Base-by-base conservation (phyloP, 257 asterid species). In the Striga asiatica region DNA sequence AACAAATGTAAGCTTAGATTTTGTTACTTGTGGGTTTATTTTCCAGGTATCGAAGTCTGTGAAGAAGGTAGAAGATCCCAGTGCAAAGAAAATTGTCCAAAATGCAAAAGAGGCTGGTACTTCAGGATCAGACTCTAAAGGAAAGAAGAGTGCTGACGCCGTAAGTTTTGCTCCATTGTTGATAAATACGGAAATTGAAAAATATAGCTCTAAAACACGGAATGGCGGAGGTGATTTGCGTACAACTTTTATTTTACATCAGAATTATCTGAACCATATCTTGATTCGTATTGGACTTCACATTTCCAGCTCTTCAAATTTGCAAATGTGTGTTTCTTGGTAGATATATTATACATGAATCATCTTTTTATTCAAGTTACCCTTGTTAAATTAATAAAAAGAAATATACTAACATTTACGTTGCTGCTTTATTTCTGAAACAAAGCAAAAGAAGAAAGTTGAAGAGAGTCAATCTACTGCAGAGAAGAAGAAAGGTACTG, bases 401-500 rank as follows among this genome's bases (percentile, higher is more conserved):
- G n/a, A n/a, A n/a, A n/a, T n/a, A n/a, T n/a, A n/a, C n/a, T n/a
- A n/a, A 34, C 54, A 31, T 35, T 70, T 39, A 67, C 52, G 11
- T 25, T 58, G 29, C 34, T 55, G 56, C 18, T 23, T 58, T 55
- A 11, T 60, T 61, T 41, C 54, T 27, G 23, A 58, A n/a, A 59
- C 50, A 61, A 57, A 57, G 59, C 56, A 54, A 57, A 71, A 77
- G 76, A 74, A 79, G 54, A 81, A 83, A 71, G 81, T 39, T 61
- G 71, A 74, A 61, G 86, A 51, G 48, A 65, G 74, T 60, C 81
- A 78, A 71, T 64, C 71, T 61, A 54, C 24, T 10, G 64, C 60
- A 42, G 96, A 78, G 65, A 81, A 81, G 71, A 85, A 79, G 73
- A 86, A 78, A 66, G 56, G 58, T 43, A 70, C 76, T 41, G 88